A percentile compares a stretch with the other conserved stretches of the same genome.
phyloP scores from a whole-genome alignment of 2,329 filamentous ascomycete species.

The Pseudocercospora vitis region DNA sequence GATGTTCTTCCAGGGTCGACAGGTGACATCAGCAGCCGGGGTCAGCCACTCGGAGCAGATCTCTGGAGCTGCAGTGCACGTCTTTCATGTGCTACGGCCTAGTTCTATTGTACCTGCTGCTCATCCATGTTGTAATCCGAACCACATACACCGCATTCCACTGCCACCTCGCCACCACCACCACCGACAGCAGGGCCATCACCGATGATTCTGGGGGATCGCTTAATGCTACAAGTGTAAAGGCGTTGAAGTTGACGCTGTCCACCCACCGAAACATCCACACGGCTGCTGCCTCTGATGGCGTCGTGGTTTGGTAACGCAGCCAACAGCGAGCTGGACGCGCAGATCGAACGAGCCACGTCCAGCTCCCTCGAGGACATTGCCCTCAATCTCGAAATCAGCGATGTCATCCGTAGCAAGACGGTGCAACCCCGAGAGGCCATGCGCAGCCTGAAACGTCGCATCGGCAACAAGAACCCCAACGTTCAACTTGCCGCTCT shows the following conservation, averaged over 20 bases:
- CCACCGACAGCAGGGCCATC: too few species aligned
- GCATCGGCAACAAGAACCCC: constrained; percentile 96
- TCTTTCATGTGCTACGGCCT: background rate
- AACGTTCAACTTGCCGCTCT: constrained; percentile 95
- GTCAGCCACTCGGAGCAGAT: background rate
- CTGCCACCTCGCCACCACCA: too few species aligned
- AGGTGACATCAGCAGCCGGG: background rate
- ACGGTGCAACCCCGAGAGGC: constrained; percentile 96
- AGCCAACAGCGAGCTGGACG: constrained; percentile 85
- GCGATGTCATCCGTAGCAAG: constrained; percentile 94
- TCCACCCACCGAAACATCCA: background rate
- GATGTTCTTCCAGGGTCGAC: too few species aligned
- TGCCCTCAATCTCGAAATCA: constrained; percentile 95
- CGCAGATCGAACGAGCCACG: constrained; percentile 94
- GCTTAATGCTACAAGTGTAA: too few species aligned
- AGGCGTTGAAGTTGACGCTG: background rate
- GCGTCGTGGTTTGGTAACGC: constrained; percentile 89
- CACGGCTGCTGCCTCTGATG: constrained; percentile 48
- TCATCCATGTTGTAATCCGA: too few species aligned
- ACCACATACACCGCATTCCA: too few species aligned
- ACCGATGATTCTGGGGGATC: too few species aligned
- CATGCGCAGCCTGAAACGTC: constrained; percentile 91
- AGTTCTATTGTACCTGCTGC: too few species aligned
- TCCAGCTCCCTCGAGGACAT: constrained; percentile 98
- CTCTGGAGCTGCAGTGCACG: background rate